Evolutionary conservation across 2,329 filamentous ascomycete genomes (phyloP).

Genomic region (Sarocladiaceae sp.): DNA sequence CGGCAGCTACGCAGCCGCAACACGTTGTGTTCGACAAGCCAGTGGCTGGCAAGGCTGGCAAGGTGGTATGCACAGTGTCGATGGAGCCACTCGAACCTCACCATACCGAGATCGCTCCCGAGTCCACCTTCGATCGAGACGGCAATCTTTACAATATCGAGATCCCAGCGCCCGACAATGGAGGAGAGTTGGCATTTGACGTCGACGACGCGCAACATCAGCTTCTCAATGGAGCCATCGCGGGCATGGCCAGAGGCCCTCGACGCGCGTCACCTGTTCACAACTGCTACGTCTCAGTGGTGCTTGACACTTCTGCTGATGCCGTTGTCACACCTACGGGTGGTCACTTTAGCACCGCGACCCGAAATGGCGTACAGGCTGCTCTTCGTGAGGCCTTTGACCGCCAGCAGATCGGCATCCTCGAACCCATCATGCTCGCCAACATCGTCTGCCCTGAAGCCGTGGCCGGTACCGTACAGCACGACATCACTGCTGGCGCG

Average conservation of each 20-base stretch:
- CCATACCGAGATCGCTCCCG: slow-evolving; percentile 25
- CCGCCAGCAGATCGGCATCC: slow-evolving; percentile 53
- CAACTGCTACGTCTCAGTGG: slow-evolving; percentile 63
- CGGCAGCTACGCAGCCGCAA: slow-evolving; percentile 47
- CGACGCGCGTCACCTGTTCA: slow-evolving; percentile 75
- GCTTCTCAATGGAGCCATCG: slow-evolving; percentile 73
- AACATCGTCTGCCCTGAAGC: slow-evolving; percentile 80
- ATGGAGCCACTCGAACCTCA: slow-evolving; percentile 54
- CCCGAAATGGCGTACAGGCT: slow-evolving; percentile 57
- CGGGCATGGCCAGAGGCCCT: slow-evolving; percentile 79
- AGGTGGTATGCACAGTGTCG: slow-evolving; percentile 65
- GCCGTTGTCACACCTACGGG: slow-evolving; percentile 52
- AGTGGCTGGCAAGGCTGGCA: slow-evolving; percentile 72
- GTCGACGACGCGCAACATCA: slow-evolving; percentile 45
- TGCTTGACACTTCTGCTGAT: slow-evolving; percentile 58
- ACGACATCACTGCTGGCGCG: slow-evolving; percentile 68
- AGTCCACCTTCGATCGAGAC: slow-evolving; percentile 49
- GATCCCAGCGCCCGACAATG: slow-evolving; percentile 42
- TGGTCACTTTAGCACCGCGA: slow-evolving; percentile 59
- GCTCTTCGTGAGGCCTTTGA: slow-evolving; percentile 59
- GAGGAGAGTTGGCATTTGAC: slow-evolving; percentile 43
- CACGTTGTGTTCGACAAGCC: slow-evolving; percentile 68
- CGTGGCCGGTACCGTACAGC: slow-evolving; percentile 73
- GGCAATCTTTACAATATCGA: slow-evolving; percentile 62
- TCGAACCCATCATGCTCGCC: slow-evolving; percentile 92